phyloP scores from a whole-genome alignment of 345 rosid genomes.

The Triadica sebifera region DNA sequence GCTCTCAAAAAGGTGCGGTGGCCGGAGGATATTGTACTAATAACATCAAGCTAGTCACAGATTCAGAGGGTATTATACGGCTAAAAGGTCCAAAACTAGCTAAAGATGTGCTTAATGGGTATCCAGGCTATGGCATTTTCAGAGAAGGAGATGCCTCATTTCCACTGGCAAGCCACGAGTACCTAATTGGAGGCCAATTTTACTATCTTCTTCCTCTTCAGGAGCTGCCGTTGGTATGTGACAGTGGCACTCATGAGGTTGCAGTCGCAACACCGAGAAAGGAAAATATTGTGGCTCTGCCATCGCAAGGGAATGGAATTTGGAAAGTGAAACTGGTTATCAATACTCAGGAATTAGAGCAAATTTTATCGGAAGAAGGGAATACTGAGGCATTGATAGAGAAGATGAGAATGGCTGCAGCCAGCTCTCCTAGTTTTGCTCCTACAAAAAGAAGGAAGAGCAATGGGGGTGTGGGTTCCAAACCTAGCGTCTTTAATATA shows the following conservation, averaged over 20 bases:
- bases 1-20: constrained; percentile 42
- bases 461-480: constrained; percentile 31
- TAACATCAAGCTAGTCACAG: constrained; percentile 36
- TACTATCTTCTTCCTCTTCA: constrained; percentile 54
- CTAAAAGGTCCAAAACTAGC: constrained; percentile 42
- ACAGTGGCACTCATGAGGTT: not conserved
- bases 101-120: constrained; percentile 34
- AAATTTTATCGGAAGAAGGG: constrained; percentile 60
- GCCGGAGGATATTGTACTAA: constrained; percentile 3
- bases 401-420: constrained; percentile 62
- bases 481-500: constrained; percentile 24
- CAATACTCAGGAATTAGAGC: constrained; percentile 55
- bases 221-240: constrained; percentile 7
- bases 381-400: constrained; percentile 68
- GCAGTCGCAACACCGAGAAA: constrained; percentile 3
- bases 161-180: constrained; percentile 34
- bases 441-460: constrained; percentile 27
- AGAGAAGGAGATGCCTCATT: constrained; percentile 27
- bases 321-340: constrained; percentile 74
- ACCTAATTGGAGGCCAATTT: constrained; percentile 32
- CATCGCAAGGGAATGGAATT: constrained; percentile 53
- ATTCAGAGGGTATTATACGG: constrained; percentile 33
- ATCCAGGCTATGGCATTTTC: constrained; percentile 44
- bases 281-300: constrained; percentile 43
- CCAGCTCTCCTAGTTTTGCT: constrained; percentile 13